These are phyloP conservation scores for Ophiostoma piceae DNA, from an alignment of 2,329 filamentous ascomycete species.

Conservation along the genomic window DNA sequence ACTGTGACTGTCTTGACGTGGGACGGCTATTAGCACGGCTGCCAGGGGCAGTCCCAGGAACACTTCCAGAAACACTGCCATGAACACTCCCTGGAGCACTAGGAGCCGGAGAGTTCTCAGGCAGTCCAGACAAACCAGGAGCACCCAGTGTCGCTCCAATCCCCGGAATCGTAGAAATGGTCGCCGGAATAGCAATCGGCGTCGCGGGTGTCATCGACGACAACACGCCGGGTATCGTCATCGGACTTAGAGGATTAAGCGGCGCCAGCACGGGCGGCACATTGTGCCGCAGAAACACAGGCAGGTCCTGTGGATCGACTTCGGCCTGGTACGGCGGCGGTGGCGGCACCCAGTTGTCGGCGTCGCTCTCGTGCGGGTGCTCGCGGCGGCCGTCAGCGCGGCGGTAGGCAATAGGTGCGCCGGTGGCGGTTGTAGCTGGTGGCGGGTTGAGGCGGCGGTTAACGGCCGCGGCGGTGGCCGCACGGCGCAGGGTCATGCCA, in stretches of 20 bases:
- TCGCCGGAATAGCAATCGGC: not conserved
- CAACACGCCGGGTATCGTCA: not conserved
- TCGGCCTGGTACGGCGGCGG: constrained; percentile 74
- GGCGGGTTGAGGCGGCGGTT: constrained; percentile 62
- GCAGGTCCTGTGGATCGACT: constrained; percentile 49
- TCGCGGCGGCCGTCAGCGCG: constrained; percentile 65
- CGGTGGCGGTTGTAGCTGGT: constrained; percentile 48
- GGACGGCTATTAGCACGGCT: constrained; percentile 11
- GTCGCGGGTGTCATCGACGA: constrained; percentile 19
- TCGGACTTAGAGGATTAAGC: not conserved
- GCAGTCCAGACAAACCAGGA: not conserved
- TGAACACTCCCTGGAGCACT: not conserved
- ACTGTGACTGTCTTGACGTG: not conserved
- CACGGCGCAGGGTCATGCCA: constrained; percentile 63
- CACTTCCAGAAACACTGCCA: not conserved
- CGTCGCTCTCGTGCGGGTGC: constrained; percentile 78
- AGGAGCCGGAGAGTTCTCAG: not conserved
- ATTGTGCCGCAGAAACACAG: constrained; percentile 50
- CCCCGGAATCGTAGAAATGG: constrained; percentile 12
- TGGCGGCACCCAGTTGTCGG: constrained; percentile 82
- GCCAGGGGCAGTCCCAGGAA: not conserved
- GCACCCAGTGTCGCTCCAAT: constrained; percentile 20
- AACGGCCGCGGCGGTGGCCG: constrained; percentile 69
- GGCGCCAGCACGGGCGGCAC: constrained; percentile 28
- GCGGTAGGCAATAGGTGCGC: constrained; percentile 56